Conservation (phyloP, 495 filamentous ascomycete genomes). For the Xylaria bambusicola region DNA sequence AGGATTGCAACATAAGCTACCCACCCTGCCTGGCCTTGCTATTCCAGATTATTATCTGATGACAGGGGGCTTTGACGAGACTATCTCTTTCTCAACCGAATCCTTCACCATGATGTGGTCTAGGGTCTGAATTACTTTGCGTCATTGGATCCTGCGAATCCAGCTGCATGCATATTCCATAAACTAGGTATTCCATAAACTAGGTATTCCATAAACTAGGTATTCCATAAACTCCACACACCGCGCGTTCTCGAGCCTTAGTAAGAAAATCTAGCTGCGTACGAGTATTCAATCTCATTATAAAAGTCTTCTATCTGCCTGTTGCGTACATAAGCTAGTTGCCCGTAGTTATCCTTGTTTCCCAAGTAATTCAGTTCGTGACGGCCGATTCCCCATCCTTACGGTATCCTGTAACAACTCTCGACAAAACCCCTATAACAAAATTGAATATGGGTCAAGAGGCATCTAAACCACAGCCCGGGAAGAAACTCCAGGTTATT, state of each 20-base stretch:
- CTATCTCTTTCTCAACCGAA: background rate
- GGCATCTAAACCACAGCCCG: constrained; percentile 30
- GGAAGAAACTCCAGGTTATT: constrained; percentile 43
- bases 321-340: background rate
- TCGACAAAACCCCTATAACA: too few relatives aligned
- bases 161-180: constrained; percentile 5
- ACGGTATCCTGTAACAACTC: too few relatives aligned
- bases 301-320: background rate
- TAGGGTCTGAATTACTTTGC: constrained; percentile 8
- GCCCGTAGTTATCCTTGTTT: background rate
- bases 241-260: background rate
- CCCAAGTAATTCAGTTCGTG: background rate
- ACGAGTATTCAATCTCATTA: constrained; percentile 7
- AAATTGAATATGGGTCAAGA: constrained; percentile 32
- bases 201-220: background rate
- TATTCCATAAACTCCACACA: background rate
- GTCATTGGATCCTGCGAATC: constrained; percentile 5
- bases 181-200: background rate
- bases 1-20: constrained; percentile 10
- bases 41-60: constrained; percentile 1
- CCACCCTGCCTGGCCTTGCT: background rate
- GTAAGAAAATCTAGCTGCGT: background rate
- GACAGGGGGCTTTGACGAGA: background rate
- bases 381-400: too few relatives aligned
- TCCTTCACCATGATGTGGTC: background rate